Percentiles rank a stretch among this genome's conserved stretches.
phyloP scores from a whole-genome alignment of 805 yeast species.

The Phaffomyces antillensis region DNA sequence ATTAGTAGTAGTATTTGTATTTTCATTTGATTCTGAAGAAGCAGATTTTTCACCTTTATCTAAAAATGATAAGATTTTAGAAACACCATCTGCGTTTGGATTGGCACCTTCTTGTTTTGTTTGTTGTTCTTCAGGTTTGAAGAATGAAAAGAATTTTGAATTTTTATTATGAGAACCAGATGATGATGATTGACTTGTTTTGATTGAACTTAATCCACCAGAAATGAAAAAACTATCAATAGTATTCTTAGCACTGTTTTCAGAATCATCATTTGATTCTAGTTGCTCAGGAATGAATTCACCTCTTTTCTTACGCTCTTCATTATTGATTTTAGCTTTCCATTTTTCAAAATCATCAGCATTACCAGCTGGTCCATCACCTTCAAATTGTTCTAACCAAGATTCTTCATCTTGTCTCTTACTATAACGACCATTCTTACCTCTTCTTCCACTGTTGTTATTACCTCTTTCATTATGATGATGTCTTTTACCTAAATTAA shows the following conservation, averaged over 20 bases:
- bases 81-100: conserved; percentile 15
- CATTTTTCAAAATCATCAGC: conserved; percentile 34
- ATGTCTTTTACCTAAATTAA: conserved; percentile 16
- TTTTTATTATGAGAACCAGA: conserved; percentile 13
- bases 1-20: background rate
- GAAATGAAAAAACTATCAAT: conserved; percentile 20
- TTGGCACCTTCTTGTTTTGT: background rate
- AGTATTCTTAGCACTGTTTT: conserved; percentile 12
- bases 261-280: conserved; percentile 3
- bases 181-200: conserved; percentile 3
- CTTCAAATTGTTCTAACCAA: conserved; percentile 17
- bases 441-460: conserved; percentile 6
- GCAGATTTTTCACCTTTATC: conserved; percentile 16
- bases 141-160: conserved; percentile 24
- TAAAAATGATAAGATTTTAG: conserved; percentile 21
- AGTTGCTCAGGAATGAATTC: conserved; percentile 9
- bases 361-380: conserved; percentile 15
- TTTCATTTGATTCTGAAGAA: background rate
- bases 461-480: conserved; percentile 5
- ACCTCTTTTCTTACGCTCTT: conserved; percentile 29
- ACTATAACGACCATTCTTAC: conserved; percentile 9
- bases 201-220: conserved; percentile 10
- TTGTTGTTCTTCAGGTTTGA: conserved; percentile 15
- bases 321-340: conserved; percentile 31
- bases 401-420: conserved; percentile 17